These are phyloP conservation scores for Bacidia gigantensis DNA, from an alignment of 495 filamentous ascomycete genomes.

Conservation along the genomic window DNA sequence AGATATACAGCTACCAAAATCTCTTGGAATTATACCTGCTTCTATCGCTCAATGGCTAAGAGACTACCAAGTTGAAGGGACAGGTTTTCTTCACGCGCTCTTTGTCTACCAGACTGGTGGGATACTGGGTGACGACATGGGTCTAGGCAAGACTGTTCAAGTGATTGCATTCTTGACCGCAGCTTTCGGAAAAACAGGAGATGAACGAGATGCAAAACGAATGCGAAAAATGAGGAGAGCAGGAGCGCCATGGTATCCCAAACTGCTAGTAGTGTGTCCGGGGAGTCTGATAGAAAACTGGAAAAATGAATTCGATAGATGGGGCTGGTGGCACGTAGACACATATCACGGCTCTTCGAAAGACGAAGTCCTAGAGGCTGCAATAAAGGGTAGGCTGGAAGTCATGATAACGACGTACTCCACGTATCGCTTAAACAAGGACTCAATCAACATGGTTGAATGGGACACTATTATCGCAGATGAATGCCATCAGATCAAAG, in stretches of 20 bases:
- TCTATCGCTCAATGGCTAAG: slow-evolving; percentile 86
- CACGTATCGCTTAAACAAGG: slow-evolving; percentile 67
- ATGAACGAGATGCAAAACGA: slow-evolving; percentile 72
- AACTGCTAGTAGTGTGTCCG: slow-evolving; percentile 75
- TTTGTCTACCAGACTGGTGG: slow-evolving; percentile 91
- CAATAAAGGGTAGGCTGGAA: slow-evolving; percentile 62
- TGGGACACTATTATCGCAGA: slow-evolving; percentile 98
- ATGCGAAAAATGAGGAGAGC: slow-evolving; percentile 77
- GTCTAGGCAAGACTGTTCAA: slow-evolving; percentile 91
- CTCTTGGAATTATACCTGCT: slow-evolving; percentile 75
- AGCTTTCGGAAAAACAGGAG: slow-evolving; percentile 89
- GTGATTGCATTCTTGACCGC: slow-evolving; percentile 88
- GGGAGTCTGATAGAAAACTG: slow-evolving; percentile 83
- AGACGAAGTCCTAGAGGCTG: slow-evolving; percentile 58
- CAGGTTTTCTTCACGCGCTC: slow-evolving; percentile 69
- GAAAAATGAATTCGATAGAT: slow-evolving; percentile 68
- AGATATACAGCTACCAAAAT: slow-evolving; percentile 60
- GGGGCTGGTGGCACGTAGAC: slow-evolving; percentile 94
- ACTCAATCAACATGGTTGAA: slow-evolving; percentile 65
- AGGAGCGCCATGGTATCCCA: slow-evolving; percentile 63
- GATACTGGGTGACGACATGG: slow-evolving; percentile 94
- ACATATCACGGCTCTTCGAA: slow-evolving; percentile 66
- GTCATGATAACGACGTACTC: slow-evolving; percentile 88
- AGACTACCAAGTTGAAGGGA: slow-evolving; percentile 81
- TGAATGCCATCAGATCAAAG: slow-evolving; percentile 90